Evolutionary conservation across 257 asterid species (phyloP).

Genomic region (Buddleja alternifolia): DNA sequence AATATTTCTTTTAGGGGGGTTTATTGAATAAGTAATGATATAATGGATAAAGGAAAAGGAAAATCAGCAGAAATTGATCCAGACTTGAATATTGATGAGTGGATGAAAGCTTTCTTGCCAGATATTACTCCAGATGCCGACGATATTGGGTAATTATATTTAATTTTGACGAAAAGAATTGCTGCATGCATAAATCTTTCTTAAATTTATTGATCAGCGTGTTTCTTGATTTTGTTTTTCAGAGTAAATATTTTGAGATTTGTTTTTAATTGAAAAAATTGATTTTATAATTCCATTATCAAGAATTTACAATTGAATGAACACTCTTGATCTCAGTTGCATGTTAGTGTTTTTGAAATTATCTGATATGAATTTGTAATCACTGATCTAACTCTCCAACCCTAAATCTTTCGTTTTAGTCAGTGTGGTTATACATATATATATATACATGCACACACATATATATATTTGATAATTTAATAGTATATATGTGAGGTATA

Average conservation of each 20-base stretch:
- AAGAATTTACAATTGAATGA: background rate
- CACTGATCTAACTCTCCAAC: background rate
- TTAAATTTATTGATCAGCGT: background rate
- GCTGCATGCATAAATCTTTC: conserved; percentile 19
- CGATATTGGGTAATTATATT: conserved; percentile 35
- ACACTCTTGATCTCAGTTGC: background rate
- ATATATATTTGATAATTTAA: too few relatives aligned
- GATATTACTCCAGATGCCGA: conserved; percentile 32
- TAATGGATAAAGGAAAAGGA: conserved; percentile 31
- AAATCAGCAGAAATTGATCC: conserved; percentile 14
- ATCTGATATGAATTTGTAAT: background rate
- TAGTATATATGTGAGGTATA: too few relatives aligned
- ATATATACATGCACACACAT: too few relatives aligned
- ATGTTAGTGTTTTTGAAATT: background rate
- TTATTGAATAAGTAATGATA: background rate
- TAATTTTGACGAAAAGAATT: background rate
- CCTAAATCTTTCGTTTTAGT: background rate
- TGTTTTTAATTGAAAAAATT: background rate
- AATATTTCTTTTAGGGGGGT: background rate
- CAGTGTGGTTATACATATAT: too few relatives aligned
- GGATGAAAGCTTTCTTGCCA: conserved; percentile 35
- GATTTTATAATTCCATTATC: background rate
- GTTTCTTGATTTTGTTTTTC: background rate
- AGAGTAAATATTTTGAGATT: background rate
- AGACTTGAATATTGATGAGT: conserved; percentile 18